These are phyloP conservation scores for Collybia sordida DNA, from an alignment of 768 basidiomycete species.

Conservation along the genomic window DNA sequence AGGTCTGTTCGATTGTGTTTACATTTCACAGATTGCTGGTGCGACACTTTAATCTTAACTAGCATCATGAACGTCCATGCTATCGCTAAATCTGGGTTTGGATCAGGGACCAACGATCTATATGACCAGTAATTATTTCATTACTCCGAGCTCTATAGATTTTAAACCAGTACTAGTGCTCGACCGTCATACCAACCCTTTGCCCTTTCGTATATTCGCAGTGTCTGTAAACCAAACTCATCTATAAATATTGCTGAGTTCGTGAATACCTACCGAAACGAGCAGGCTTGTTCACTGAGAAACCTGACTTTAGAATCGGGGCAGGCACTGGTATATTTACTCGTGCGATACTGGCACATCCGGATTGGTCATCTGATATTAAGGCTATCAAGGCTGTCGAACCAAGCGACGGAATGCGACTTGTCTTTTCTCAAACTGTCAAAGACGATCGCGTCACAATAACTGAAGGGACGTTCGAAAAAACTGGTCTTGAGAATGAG, in stretches of 20 bases:
- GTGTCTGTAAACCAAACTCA: constrained; percentile 32
- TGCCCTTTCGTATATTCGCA: constrained; percentile 61
- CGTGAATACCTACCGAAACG: constrained; percentile 19
- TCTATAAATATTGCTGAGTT: constrained; percentile 73
- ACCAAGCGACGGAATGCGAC: constrained; percentile 86
- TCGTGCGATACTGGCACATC: constrained; percentile 70
- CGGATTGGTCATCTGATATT: constrained; percentile 50
- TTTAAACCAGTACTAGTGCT: constrained; percentile 40
- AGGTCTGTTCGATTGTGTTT: no score
- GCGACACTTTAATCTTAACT: no score
- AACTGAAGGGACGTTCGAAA: constrained; percentile 70
- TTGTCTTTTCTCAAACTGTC: constrained; percentile 58
- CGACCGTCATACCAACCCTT: constrained; percentile 80
- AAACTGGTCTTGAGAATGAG: constrained; percentile 54
- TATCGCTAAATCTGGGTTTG: constrained; percentile 75
- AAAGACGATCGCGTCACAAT: constrained; percentile 51
- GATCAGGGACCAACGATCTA: constrained; percentile 76
- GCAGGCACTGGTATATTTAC: constrained; percentile 91
- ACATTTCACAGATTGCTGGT: no score
- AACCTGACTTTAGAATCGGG: constrained; percentile 58
- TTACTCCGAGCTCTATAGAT: background rate
- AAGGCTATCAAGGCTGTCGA: constrained; percentile 69
- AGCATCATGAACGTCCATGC: constrained; percentile 51
- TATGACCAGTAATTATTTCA: constrained; percentile 57
- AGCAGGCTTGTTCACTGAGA: background rate